Percentiles rank a stretch among this genome's conserved stretches.
Conservation (phyloP, 73 alveolate species). For the Paramecium pentaurelia region DNA sequence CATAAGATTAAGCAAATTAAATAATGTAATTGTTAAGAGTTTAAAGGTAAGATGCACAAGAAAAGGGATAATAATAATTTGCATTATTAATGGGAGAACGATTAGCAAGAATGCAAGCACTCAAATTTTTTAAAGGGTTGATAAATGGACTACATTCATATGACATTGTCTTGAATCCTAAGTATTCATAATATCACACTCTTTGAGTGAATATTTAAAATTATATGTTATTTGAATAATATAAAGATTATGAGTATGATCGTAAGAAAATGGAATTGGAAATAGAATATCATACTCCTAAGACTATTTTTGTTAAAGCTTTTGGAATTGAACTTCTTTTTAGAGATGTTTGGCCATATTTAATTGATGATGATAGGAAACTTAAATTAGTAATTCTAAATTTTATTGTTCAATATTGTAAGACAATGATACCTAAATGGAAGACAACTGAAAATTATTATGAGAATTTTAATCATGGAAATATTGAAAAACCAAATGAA, state of each 20-base stretch:
- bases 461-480: neutral
- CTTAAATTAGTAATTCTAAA: neutral
- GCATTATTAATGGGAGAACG: neutral
- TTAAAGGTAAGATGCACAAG: neutral
- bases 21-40: neutral
- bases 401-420: neutral
- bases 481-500: neutral
- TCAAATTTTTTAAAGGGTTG: neutral
- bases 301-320: neutral
- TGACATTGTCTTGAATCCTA: neutral
- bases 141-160: neutral
- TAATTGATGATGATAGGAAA: neutral
- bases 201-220: neutral
- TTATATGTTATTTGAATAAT: neutral
- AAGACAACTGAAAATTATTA: neutral
- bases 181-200: neutral
- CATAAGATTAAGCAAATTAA: neutral
- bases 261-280: neutral
- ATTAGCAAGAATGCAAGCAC: neutral
- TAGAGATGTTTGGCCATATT: slow-evolving; percentile 6
- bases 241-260: neutral
- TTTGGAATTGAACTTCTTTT: neutral
- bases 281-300: neutral
- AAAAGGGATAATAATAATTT: neutral
- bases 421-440: neutral